These are phyloP conservation scores for Apiotrichum sp. DNA, from an alignment of 1,284 basidiomycete genomes.

Conservation along the genomic window DNA sequence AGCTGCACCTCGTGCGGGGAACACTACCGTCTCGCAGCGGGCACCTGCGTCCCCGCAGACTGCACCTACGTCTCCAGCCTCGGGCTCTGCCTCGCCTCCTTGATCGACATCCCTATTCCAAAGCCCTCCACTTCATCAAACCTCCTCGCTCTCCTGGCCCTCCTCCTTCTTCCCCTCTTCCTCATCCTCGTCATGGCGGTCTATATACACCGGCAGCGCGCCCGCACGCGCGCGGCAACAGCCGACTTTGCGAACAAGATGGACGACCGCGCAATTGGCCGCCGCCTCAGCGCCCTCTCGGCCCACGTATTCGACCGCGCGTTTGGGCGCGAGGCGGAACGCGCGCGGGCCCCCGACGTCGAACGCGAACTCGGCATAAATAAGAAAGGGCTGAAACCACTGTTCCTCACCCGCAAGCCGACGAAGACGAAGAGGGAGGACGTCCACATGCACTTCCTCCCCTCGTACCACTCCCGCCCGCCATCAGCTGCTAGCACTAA, in stretches of 20 bases:
- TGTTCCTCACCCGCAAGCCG: too few relatives aligned
- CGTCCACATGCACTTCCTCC: too few relatives aligned
- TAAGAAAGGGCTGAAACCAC: too few relatives aligned
- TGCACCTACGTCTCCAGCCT: conserved; percentile 35
- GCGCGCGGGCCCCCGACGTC: not conserved
- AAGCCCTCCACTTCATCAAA: not conserved
- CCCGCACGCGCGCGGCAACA: conserved; percentile 29
- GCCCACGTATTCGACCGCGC: not conserved
- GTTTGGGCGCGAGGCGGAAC: not conserved
- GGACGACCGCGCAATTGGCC: conserved; percentile 1
- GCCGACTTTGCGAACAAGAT: conserved; percentile 25
- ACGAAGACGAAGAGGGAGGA: too few relatives aligned
- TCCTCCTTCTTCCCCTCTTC: conserved; percentile 23
- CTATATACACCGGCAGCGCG: conserved; percentile 30
- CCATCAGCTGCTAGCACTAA: too few relatives aligned
- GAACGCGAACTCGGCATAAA: not conserved
- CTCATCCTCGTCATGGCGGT: conserved; percentile 16
- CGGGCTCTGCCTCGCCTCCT: conserved; percentile 42
- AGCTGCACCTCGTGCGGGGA: conserved; percentile 44
- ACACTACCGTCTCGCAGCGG: conserved; percentile 28
- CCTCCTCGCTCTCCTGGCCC: conserved; percentile 16
- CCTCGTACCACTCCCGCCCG: too few relatives aligned
- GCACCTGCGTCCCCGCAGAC: conserved; percentile 32
- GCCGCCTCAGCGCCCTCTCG: not conserved
- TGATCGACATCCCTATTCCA: conserved; percentile 20